Conservation (phyloP, 768 basidiomycete genomes). For the Mycena crocata region DNA sequence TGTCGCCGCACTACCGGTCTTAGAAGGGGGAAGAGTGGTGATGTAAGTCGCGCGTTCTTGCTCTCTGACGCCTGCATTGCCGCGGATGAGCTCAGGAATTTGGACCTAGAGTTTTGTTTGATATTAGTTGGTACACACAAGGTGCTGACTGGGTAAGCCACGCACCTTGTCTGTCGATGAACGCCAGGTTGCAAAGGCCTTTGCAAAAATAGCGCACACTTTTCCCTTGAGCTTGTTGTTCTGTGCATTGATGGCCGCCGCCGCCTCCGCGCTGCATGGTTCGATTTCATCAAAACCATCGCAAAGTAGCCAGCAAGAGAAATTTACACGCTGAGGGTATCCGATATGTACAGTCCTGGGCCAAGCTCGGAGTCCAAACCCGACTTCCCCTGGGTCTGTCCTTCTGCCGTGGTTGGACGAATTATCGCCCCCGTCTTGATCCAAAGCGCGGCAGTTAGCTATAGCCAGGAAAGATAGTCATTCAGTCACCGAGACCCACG, state of each 20-base stretch:
- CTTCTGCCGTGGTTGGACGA: background rate
- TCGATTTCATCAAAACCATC: background rate
- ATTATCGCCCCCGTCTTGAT: background rate
- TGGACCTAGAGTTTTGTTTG: background rate
- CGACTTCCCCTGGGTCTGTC: background rate
- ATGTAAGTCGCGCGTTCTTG: background rate
- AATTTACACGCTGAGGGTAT: background rate
- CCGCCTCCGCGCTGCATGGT: background rate
- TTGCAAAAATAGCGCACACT: constrained; percentile 7
- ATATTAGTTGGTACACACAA: background rate
- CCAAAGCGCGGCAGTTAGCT: background rate
- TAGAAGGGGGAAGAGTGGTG: background rate
- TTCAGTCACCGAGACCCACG: background rate
- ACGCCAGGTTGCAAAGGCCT: background rate
- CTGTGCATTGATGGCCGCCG: background rate
- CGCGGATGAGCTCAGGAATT: constrained; percentile 2
- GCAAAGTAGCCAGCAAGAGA: background rate
- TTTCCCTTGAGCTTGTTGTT: background rate
- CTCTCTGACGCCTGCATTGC: background rate
- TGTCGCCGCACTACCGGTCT: background rate
- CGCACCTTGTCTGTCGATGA: background rate
- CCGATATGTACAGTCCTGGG: constrained; percentile 4
- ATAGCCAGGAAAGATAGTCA: background rate
- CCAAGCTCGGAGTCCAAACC: constrained; percentile 8
- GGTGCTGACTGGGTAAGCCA: no score